Percentiles rank a stretch among this genome's conserved stretches.
phyloP scores from a whole-genome alignment of 371 early-diverging fungal species.

The Actinomucor elegans region DNA sequence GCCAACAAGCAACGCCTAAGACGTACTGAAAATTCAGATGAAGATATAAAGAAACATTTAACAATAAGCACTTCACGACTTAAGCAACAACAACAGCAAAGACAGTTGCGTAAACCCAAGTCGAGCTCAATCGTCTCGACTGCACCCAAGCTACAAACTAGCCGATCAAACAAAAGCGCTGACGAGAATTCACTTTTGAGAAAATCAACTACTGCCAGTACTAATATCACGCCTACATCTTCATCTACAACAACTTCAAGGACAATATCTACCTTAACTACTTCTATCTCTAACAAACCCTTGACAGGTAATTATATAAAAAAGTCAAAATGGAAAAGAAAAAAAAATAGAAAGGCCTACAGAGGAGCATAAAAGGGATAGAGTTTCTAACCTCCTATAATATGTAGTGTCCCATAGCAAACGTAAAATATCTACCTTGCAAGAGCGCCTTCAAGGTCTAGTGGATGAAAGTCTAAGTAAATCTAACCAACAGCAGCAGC shows the following conservation, averaged over 20 bases:
- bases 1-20: background rate
- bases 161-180: slow-evolving; percentile 18
- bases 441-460: slow-evolving; percentile 29
- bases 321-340: too few relatives aligned
- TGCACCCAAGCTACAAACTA: slow-evolving; percentile 9
- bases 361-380: too few relatives aligned
- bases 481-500: slow-evolving; percentile 14
- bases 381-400: too few relatives aligned
- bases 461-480: slow-evolving; percentile 29
- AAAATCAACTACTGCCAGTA: background rate
- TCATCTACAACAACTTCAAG: slow-evolving; percentile 4
- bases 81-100: slow-evolving; percentile 4
- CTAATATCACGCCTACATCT: background rate
- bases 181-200: slow-evolving; percentile 13
- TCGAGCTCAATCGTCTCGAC: slow-evolving; percentile 5
- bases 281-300: background rate
- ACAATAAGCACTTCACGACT: background rate
- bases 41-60: background rate
- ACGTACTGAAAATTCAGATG: slow-evolving; percentile 6
- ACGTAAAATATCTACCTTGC: slow-evolving; percentile 19
- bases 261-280: slow-evolving; percentile 1
- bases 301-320: background rate
- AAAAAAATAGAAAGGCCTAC: too few relatives aligned
- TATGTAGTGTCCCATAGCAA: slow-evolving; percentile 11
- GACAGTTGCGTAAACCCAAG: slow-evolving; percentile 18